A percentile compares a stretch with the other conserved stretches of the same genome.
Evolutionary conservation across 2,329 filamentous ascomycete genomes (phyloP).

Genomic region (Colletotrichum godetiae): DNA sequence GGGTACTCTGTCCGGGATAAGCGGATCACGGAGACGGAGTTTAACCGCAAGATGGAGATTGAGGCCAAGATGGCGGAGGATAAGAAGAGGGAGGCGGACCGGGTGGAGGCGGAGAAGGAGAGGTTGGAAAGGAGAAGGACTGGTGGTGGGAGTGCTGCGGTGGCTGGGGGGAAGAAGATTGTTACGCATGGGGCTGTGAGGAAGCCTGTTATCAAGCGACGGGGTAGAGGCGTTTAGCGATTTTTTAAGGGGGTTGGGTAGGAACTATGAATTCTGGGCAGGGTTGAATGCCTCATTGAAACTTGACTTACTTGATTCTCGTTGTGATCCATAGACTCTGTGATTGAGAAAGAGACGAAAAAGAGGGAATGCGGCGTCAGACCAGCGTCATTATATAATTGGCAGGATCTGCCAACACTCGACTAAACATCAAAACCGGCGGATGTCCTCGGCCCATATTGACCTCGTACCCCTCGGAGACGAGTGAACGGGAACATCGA

Average conservation of each 20-base stretch:
- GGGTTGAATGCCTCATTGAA: not conserved
- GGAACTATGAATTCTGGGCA: not conserved
- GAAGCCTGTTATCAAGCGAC: slow-evolving; percentile 68
- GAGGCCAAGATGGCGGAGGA: slow-evolving; percentile 93
- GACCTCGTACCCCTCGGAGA: too few species aligned
- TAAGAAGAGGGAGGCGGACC: slow-evolving; percentile 74
- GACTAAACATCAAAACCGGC: not conserved
- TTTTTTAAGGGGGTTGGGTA: not conserved
- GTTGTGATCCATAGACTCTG: not conserved
- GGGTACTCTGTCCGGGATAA: slow-evolving; percentile 91
- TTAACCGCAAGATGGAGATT: slow-evolving; percentile 92
- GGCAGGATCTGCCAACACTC: too few species aligned
- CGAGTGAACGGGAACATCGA: too few species aligned
- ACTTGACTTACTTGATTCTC: not conserved
- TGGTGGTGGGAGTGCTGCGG: slow-evolving; percentile 35
- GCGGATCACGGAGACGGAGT: slow-evolving; percentile 88
- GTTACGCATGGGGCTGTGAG: slow-evolving; percentile 71
- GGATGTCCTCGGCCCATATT: too few species aligned
- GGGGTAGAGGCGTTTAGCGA: slow-evolving; percentile 62
- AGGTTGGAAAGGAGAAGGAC: slow-evolving; percentile 55
- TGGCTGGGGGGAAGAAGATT: slow-evolving; percentile 63
- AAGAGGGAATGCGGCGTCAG: not conserved
- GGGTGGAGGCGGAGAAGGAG: slow-evolving; percentile 62
- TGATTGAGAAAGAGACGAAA: not conserved
- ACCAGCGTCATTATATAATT: not conserved